Evolutionary conservation across 805 yeast genomes (phyloP).

Genomic region (Kregervanrija fluxuum): DNA sequence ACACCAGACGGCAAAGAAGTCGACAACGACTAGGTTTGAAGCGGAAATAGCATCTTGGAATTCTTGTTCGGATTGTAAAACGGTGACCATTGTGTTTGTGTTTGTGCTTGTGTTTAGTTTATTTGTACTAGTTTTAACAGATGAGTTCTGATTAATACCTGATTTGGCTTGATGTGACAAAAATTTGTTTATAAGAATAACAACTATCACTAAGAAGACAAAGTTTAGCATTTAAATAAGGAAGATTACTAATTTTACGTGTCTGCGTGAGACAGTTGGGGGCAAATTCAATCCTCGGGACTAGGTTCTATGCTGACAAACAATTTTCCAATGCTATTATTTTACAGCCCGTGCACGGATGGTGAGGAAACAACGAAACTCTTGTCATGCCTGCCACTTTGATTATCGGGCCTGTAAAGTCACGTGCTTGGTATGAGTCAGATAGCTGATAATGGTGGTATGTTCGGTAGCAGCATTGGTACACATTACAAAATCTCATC

Average conservation of each 20-base stretch:
- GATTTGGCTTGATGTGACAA: slow-evolving; percentile 13
- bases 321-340: too few species aligned
- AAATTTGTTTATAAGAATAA: slow-evolving; percentile 19
- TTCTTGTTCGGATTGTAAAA: slow-evolving; percentile 40
- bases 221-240: slow-evolving; percentile 18
- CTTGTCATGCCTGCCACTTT: too few species aligned
- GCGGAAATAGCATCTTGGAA: slow-evolving; percentile 59
- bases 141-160: slow-evolving; percentile 1
- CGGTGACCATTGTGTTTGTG: slow-evolving; percentile 42
- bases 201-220: slow-evolving; percentile 20
- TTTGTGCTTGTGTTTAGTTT: background rate
- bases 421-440: too few species aligned
- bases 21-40: slow-evolving; percentile 75
- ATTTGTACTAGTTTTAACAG: slow-evolving; percentile 2
- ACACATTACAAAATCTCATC: too few species aligned
- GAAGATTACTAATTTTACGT: background rate
- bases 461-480: too few species aligned
- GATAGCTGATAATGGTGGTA: too few species aligned
- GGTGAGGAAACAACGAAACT: too few species aligned
- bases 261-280: too few species aligned
- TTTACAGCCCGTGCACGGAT: too few species aligned
- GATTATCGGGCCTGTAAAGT: too few species aligned
- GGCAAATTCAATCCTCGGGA: too few species aligned
- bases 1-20: slow-evolving; percentile 97
- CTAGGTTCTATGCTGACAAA: too few species aligned